Evolutionary conservation across 1,284 basidiomycete genomes (phyloP), one percentile per base, ranked within the genome.

Genomic region (Cryptococcus jaspeensis): DNA sequence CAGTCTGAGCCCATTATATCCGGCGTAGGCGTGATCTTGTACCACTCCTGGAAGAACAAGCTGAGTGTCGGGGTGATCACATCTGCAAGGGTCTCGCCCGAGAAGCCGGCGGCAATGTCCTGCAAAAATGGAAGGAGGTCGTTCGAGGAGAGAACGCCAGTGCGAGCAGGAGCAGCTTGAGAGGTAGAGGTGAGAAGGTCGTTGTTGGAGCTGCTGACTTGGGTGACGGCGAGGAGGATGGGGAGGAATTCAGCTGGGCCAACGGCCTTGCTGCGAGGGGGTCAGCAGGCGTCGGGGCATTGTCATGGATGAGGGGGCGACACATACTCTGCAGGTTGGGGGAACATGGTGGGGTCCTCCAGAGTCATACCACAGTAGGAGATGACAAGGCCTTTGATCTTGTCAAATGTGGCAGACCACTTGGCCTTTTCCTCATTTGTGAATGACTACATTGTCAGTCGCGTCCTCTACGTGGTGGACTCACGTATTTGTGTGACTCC

Each of bases 291-390:
- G 35, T 9, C 7, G n/a, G 13, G 36, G 11, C 2, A 38, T 25
- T 16, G 15, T n/a, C n/a, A n/a, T n/a, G n/a, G n/a, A n/a, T 9
- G 36, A 36, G n/a, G 15, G 37, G 28, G 20, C 13, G 7, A 82
- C 86, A 82, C 86, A 35, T 75, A 89, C 85, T 84, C 84, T 57
- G 76, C 61, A 0, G 93, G 91, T 69, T 93, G 90, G 47, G 92
- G 89, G 65, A 99, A 98, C 89, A 98, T 94, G 44, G 74, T 73
- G 0, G 94, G 90, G 60, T 94, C 92, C 76, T 95, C 91, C 9
- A 99, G 79, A 15, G 86, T 88, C 56, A 98, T 82, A 8, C 94
- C 94, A 13, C 87, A 84, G 75, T 99, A 99, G 52, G 90, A 92
- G 59, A 97, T 85, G 53, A 99, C 77, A 16, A 98, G 81, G 52